These are phyloP conservation scores for Aspergillus sp. DNA, from an alignment of 2,329 filamentous ascomycete species.

Conservation along the genomic window DNA sequence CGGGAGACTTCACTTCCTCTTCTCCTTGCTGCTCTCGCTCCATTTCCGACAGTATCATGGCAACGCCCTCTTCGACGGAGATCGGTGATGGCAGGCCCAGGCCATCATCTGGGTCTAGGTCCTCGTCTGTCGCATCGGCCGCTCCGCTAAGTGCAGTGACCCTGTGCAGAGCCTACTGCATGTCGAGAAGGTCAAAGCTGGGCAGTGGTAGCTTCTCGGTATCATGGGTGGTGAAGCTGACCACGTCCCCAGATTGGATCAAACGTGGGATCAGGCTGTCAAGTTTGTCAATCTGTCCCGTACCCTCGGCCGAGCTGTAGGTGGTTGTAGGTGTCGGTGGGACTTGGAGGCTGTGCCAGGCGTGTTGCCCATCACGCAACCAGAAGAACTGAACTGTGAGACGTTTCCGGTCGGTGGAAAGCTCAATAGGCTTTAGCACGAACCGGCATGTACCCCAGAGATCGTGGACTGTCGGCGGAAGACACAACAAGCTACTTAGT, in stretches of 20 bases:
- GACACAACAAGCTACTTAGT: neutral
- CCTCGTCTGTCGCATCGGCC: neutral
- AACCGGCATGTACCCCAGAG: neutral
- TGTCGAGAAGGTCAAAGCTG: neutral
- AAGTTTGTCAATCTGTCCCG: neutral
- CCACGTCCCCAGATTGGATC: neutral
- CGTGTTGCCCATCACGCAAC: neutral
- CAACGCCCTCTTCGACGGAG: neutral
- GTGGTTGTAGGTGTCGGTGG: neutral
- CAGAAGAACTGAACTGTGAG: neutral
- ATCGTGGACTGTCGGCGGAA: neutral
- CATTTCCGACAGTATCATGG: neutral
- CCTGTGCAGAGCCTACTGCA: conserved; percentile 2
- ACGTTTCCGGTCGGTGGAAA: neutral
- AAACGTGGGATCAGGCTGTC: neutral
- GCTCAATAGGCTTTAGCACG: neutral
- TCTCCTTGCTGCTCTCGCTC: too few species aligned
- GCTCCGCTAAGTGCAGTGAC: neutral
- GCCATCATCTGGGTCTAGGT: neutral
- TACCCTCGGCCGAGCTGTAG: neutral
- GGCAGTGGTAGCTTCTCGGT: neutral
- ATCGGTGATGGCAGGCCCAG: neutral
- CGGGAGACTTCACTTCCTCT: neutral
- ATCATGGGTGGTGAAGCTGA: neutral
- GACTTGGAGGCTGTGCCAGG: neutral